Conservation (phyloP, 495 filamentous ascomycete species). For the Penicillium macrosclerotiorum region DNA sequence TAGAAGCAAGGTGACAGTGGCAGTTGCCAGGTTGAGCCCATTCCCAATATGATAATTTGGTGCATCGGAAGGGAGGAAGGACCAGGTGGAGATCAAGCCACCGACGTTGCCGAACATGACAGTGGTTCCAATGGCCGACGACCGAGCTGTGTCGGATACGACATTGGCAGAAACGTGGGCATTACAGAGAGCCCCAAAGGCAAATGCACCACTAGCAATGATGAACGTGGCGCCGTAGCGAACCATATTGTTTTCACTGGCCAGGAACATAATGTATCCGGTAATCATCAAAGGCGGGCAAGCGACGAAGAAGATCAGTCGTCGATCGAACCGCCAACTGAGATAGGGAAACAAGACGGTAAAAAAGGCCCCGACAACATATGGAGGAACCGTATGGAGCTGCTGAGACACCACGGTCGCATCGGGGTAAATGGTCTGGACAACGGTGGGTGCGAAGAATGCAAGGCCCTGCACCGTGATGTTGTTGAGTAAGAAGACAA, state of each 20-base stretch:
- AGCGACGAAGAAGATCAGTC: constrained; percentile 45
- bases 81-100: constrained; percentile 69
- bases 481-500: constrained; percentile 55
- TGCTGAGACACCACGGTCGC: constrained; percentile 56
- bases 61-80: constrained; percentile 60
- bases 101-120: constrained; percentile 75
- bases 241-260: constrained; percentile 46
- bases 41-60: constrained; percentile 74
- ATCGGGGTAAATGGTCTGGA: constrained; percentile 58
- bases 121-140: constrained; percentile 60
- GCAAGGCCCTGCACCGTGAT: constrained; percentile 58
- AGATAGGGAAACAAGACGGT: constrained; percentile 59
- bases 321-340: constrained; percentile 56
- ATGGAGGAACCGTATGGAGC: constrained; percentile 70
- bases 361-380: constrained; percentile 67
- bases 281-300: constrained; percentile 56
- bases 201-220: constrained; percentile 55
- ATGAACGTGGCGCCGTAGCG: constrained; percentile 74
- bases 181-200: constrained; percentile 61
- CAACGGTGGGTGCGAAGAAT: constrained; percentile 73
- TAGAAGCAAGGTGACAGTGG: constrained; percentile 50
- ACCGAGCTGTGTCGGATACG: constrained; percentile 65
- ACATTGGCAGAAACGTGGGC: constrained; percentile 69
- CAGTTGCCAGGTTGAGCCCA: constrained; percentile 66
- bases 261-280: constrained; percentile 73